Conservation (phyloP, 305 asterid species). For the Solanum hybrid region DNA sequence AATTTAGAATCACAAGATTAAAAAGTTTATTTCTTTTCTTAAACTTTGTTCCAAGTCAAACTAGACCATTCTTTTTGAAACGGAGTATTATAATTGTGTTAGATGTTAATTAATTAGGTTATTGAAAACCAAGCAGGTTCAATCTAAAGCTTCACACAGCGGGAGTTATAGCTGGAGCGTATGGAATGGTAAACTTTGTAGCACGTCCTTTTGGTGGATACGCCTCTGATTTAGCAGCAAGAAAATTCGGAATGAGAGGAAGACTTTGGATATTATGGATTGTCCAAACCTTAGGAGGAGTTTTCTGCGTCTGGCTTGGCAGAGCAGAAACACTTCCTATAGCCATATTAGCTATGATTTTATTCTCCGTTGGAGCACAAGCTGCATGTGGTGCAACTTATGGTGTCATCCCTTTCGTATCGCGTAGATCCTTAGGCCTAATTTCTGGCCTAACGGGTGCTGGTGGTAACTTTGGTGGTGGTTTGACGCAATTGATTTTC, state of each 20-base stretch:
- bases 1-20: too few species aligned
- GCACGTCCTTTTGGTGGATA: slow-evolving; percentile 41
- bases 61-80: too few species aligned
- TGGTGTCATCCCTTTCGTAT: slow-evolving; percentile 42
- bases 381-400: slow-evolving; percentile 41
- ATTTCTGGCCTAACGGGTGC: slow-evolving; percentile 40
- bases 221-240: slow-evolving; percentile 27
- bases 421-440: slow-evolving; percentile 29
- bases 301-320: slow-evolving; percentile 38
- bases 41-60: too few species aligned
- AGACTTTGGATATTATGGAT: slow-evolving; percentile 40
- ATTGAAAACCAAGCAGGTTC: slow-evolving; percentile 12
- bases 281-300: slow-evolving; percentile 36
- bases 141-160: slow-evolving; percentile 36
- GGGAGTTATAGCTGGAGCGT: slow-evolving; percentile 35
- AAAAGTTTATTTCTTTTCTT: too few species aligned
- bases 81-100: too few species aligned
- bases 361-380: slow-evolving; percentile 36
- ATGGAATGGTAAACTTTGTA: slow-evolving; percentile 34
- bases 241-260: slow-evolving; percentile 43
- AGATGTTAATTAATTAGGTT: too few species aligned
- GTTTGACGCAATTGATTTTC: slow-evolving; percentile 27
- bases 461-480: slow-evolving; percentile 39
- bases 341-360: slow-evolving; percentile 30
- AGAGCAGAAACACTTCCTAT: slow-evolving; percentile 20